These are phyloP conservation scores for Cytospora paraplurivora DNA, from an alignment of 2,329 filamentous ascomycete genomes.

Conservation along the genomic window DNA sequence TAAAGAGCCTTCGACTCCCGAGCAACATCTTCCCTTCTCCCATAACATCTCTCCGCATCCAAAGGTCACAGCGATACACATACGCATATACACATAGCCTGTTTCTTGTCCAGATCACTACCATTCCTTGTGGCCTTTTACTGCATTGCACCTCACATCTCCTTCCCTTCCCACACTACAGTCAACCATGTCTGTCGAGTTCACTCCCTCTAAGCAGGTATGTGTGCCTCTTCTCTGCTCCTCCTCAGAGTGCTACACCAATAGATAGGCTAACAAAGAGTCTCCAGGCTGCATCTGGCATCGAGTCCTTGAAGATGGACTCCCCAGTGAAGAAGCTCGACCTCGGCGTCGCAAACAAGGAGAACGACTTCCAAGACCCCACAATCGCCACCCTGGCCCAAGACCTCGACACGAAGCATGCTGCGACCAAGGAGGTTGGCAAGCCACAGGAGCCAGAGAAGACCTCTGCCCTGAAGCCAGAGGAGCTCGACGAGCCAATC, in stretches of 20 bases:
- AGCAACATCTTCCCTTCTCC: constrained; percentile 8
- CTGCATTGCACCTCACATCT: constrained; percentile 42
- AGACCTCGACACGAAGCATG: constrained; percentile 61
- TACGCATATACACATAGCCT: constrained; percentile 4
- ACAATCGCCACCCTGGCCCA: constrained; percentile 54
- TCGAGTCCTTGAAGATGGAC: constrained; percentile 90
- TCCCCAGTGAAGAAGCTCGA: constrained; percentile 89
- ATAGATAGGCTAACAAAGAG: constrained; percentile 38
- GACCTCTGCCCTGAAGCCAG: constrained; percentile 49
- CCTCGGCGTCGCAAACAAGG: constrained; percentile 75
- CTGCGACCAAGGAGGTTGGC: constrained; percentile 45
- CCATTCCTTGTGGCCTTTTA: constrained; percentile 7
- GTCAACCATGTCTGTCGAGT: constrained; percentile 71
- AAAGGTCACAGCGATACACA: constrained; percentile 7
- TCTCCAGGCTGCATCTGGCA: constrained; percentile 76
- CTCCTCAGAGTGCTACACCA: constrained; percentile 26
- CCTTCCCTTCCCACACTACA: constrained; percentile 4
- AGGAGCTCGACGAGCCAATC: constrained; percentile 84
- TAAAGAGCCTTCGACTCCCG: constrained; percentile 18
- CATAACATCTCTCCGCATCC: constrained; percentile 9
- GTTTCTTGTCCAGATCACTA: constrained; percentile 9
- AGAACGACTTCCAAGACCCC: constrained; percentile 66
- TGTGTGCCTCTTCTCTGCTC: constrained; percentile 22
- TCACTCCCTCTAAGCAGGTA: constrained; percentile 40
- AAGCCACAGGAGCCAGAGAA: constrained; percentile 48